A percentile compares a stretch with the other conserved stretches of the same genome.
Conservation (phyloP, 805 yeast genomes). For the Spathaspora boniae region DNA sequence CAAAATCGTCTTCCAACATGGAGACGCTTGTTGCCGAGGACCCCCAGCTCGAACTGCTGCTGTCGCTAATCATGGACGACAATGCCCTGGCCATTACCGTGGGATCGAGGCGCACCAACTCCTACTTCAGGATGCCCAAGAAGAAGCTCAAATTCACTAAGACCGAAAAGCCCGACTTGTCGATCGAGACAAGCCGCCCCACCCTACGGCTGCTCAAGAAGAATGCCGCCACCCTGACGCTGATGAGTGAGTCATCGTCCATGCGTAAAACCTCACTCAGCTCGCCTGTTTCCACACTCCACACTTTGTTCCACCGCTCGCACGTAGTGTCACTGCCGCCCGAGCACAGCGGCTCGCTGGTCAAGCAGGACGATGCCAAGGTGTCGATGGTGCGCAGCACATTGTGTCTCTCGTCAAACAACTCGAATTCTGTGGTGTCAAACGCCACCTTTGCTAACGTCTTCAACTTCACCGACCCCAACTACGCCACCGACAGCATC, state of each 20-base stretch:
- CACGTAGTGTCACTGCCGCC: slow-evolving; percentile 14
- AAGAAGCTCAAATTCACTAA: slow-evolving; percentile 12
- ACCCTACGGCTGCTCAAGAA: slow-evolving; percentile 20
- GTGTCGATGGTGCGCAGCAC: slow-evolving; percentile 13
- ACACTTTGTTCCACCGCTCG: slow-evolving; percentile 30
- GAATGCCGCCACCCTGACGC: too few relatives aligned
- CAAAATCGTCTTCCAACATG: slow-evolving; percentile 19
- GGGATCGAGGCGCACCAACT: slow-evolving; percentile 8
- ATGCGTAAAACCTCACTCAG: slow-evolving; percentile 22
- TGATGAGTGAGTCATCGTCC: slow-evolving; percentile 5
- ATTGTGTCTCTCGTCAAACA: slow-evolving; percentile 31
- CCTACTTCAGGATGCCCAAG: slow-evolving; percentile 6
- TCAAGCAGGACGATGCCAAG: neutral
- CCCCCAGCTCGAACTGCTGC: too few relatives aligned
- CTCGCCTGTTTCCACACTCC: slow-evolving; percentile 32
- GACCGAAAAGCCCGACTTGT: slow-evolving; percentile 23
- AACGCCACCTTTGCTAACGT: slow-evolving; percentile 28
- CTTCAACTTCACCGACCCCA: slow-evolving; percentile 33
- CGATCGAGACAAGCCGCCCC: slow-evolving; percentile 29
- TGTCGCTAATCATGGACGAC: too few relatives aligned
- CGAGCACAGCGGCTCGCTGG: slow-evolving; percentile 10
- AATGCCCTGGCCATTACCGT: slow-evolving; percentile 5
- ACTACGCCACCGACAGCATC: slow-evolving; percentile 21
- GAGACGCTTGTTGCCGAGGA: slow-evolving; percentile 10
- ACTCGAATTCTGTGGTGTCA: slow-evolving; percentile 29